These are phyloP conservation scores for Brassica hybrid DNA, from an alignment of 441 rosid genomes.

Conservation along the genomic window DNA sequence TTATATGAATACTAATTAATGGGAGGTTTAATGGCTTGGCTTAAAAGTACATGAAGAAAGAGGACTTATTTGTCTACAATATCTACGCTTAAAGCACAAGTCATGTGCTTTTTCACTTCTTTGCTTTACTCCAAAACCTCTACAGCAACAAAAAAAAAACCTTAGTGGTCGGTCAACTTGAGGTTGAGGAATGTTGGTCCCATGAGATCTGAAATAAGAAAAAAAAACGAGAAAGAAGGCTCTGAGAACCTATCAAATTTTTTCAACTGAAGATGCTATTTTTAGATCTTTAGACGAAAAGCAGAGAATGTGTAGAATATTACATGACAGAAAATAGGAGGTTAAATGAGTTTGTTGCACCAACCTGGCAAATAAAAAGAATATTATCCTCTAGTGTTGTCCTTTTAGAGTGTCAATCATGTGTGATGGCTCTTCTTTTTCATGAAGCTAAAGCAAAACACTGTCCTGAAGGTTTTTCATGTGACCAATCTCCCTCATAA, in stretches of 20 bases:
- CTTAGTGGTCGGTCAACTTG: slow-evolving; percentile 42
- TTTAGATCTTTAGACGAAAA: slow-evolving; percentile 11
- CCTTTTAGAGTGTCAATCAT: slow-evolving; percentile 42
- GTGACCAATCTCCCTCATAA: slow-evolving; percentile 45
- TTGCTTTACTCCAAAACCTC: slow-evolving; percentile 90
- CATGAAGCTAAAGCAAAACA: slow-evolving; percentile 34
- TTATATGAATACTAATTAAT: slow-evolving; percentile 60
- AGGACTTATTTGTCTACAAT: slow-evolving; percentile 59
- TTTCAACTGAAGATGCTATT: slow-evolving; percentile 26
- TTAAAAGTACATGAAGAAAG: slow-evolving; percentile 71
- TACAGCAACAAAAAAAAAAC: slow-evolving; percentile 37
- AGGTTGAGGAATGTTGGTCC: slow-evolving; percentile 45
- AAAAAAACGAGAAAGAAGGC: not conserved
- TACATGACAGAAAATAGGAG: slow-evolving; percentile 19
- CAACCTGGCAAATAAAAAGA: slow-evolving; percentile 44
- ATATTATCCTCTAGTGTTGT: slow-evolving; percentile 31
- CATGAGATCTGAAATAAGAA: slow-evolving; percentile 26
- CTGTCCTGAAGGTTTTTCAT: not conserved
- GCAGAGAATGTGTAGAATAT: slow-evolving; percentile 1
- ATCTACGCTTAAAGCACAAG: slow-evolving; percentile 89
- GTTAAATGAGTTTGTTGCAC: slow-evolving; percentile 45
- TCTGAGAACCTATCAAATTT: not conserved
- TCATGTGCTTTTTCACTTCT: slow-evolving; percentile 56
- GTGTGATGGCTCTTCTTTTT: slow-evolving; percentile 36
- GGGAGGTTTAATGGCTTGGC: slow-evolving; percentile 69